Base-by-base conservation (phyloP, 805 yeast genomes). In the Schwanniomyces polymorphus region DNA sequence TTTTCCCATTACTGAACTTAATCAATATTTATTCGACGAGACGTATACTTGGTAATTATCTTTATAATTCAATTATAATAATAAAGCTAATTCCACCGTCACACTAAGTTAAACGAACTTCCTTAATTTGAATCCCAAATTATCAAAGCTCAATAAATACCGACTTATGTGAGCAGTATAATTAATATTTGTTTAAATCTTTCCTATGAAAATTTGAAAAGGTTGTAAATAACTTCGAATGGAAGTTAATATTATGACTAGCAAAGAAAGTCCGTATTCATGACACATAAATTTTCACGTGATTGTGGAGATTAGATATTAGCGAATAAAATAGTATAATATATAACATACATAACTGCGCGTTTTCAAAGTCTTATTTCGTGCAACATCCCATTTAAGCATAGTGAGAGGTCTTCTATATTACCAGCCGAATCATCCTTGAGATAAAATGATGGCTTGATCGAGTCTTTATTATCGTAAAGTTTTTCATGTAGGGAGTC, bases 401-500 rank as follows among this genome's bases (percentile, higher is more conserved):
- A 67, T 16, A 46, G 48, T 37, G 54, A 46, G 12, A 67, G 51
- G 9, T 54, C 49, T 16, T 47, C 50, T 23, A 59, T 34, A 7
- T 50, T 49, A 8, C 46, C 54, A 27, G 41, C 38, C n/a, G 35
- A 38, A 7, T 50, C 38, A 41, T 57, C 53, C 25, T 58, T 53
- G 26, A 66, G 52, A 44, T 67, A 68, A 33, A 47, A 53, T 42
- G 67, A 66, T 5, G 74, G 73, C 29, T 55, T 57, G 5, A 38
- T 31, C 12, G 45, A 42, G 16, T 47, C 49, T 37, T 55, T 50
- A 12, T 52, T 51, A 21, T 41, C 45, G 42, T 70, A 72, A 7
- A 71, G 39, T 12, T 25, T 27, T 5, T 45, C 55, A 48, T 73
- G 77, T 14, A 70, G 41, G 6, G 54, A 41, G 53, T 72, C 75